These are phyloP conservation scores for Candida xyloterini DNA, from an alignment of 805 yeast species.

Conservation along the genomic window DNA sequence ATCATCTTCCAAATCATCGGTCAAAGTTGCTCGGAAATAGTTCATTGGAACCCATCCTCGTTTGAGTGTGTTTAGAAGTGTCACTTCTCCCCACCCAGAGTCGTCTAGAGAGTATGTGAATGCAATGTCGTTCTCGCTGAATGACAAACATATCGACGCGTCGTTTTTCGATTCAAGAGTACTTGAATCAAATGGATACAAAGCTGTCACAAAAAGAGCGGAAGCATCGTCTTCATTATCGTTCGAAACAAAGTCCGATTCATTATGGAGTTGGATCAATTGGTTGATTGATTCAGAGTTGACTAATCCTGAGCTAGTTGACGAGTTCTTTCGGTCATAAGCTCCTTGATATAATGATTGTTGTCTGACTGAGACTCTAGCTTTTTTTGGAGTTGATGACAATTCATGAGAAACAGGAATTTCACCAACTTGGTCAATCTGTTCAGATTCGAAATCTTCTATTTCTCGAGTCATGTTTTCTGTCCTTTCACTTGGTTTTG, in stretches of 20 bases:
- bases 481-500: not conserved
- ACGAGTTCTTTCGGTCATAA: slow-evolving; percentile 6
- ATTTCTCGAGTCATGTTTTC: not conserved
- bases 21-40: slow-evolving; percentile 51
- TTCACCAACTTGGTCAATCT: not conserved
- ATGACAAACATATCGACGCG: slow-evolving; percentile 69
- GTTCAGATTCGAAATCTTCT: not conserved
- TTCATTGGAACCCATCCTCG: slow-evolving; percentile 89
- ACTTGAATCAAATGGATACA: slow-evolving; percentile 34
- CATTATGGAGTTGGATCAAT: slow-evolving; percentile 15
- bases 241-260: slow-evolving; percentile 11
- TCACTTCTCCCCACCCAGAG: slow-evolving; percentile 88
- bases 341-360: slow-evolving; percentile 25
- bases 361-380: slow-evolving; percentile 29
- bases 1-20: slow-evolving; percentile 19
- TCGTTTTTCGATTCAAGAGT: slow-evolving; percentile 63
- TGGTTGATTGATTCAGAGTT: slow-evolving; percentile 18
- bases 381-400: slow-evolving; percentile 6
- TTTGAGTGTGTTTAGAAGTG: slow-evolving; percentile 55
- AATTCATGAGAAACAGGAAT: not conserved
- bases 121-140: slow-evolving; percentile 65
- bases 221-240: slow-evolving; percentile 33
- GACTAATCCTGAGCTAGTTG: slow-evolving; percentile 6
- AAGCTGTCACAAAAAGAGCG: slow-evolving; percentile 36
- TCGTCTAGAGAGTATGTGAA: slow-evolving; percentile 77